phyloP scores from a whole-genome alignment of 2,329 filamentous ascomycete genomes.

The Chaetomium olivaceum region DNA sequence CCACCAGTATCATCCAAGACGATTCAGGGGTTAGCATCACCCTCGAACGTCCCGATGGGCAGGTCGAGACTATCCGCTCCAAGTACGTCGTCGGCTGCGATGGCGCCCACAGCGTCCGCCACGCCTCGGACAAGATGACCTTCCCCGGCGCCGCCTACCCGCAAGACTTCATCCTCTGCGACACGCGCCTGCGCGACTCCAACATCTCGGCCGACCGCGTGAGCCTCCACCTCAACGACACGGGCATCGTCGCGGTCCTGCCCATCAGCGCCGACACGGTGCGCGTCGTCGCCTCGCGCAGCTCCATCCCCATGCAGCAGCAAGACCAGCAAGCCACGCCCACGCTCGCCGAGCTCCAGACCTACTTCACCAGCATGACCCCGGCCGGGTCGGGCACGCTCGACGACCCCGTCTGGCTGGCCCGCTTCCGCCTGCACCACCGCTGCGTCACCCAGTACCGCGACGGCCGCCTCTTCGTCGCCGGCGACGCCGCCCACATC shows the following conservation, averaged over 20 bases:
- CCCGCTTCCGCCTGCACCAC: constrained; percentile 49
- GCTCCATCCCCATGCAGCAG: constrained; percentile 7
- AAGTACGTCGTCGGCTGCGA: constrained; percentile 51
- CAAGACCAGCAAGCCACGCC: constrained; percentile 24
- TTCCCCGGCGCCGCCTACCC: constrained; percentile 47
- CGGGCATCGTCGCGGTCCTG: constrained; percentile 42
- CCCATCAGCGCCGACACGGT: constrained; percentile 35
- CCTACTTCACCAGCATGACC: constrained; percentile 35
- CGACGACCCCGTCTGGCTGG: constrained; percentile 43
- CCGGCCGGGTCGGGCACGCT: constrained; percentile 33
- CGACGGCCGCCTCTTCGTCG: constrained; percentile 52
- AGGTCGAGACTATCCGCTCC: constrained; percentile 35
- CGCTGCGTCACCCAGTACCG: constrained; percentile 46
- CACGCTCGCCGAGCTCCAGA: constrained; percentile 39
- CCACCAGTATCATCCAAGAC: constrained; percentile 37
- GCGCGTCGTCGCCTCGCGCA: constrained; percentile 35
- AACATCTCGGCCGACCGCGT: constrained; percentile 31
- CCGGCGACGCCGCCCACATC: constrained; percentile 59
- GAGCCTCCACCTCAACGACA: constrained; percentile 32
- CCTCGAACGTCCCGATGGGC: constrained; percentile 29
- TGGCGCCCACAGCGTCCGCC: constrained; percentile 49
- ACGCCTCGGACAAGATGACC: constrained; percentile 39
- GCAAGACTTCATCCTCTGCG: constrained; percentile 48
- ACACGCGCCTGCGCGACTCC: constrained; percentile 36
- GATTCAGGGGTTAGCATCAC: constrained; percentile 35